Base-by-base conservation (phyloP, 2,329 filamentous ascomycete genomes). In the Trichocomaceae sp. region DNA sequence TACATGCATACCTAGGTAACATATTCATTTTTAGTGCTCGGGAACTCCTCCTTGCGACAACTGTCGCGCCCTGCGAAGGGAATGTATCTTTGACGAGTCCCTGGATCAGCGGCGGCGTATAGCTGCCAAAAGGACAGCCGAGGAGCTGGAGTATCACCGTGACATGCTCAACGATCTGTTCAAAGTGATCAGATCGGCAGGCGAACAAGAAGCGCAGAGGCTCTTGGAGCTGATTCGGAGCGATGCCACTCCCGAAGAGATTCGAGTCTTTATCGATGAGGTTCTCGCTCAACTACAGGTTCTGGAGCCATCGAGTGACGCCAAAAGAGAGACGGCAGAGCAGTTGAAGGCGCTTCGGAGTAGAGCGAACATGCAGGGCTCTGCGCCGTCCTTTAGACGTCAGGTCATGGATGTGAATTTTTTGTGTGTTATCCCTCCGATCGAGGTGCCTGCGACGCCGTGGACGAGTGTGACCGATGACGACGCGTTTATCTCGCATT, bases 391-490 rank as follows among this genome's bases (percentile, higher is more conserved):
- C 0, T 69, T 71, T 55, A 63, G 69, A 5, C 62, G 67, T 2
- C 68, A 71, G 51, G 70, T 72, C n/a, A 72, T 72, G 70, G 70
- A 72, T 59, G 69, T 72, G 5, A 65, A 71, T 58, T 72, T 66
- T 47, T 62, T 72, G 17, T 72, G 70, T 48, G 66, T 70, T 33
- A 66, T 68, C 41, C 63, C 68, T 26, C 69, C 69, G 7, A 61
- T 64, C 29, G 59, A 62, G 20, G 69, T 72, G 1, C 70, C 69
- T 5, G 70, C 69, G 9, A 55, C 59, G 49, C 69, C 91, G 8
- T 96, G 91, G 91, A 93, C 90, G 0, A 81, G 77, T 12, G 88
- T 95, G 41, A 95, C 88, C 1, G 78, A 81, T 45, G 88, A 96
- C 66, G 77, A 81, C 7, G 80, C 86, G 50, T 77, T 95, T 42